Evolutionary conservation across 1,284 basidiomycete species (phyloP).

Genomic region (Trichosporon inkin): DNA sequence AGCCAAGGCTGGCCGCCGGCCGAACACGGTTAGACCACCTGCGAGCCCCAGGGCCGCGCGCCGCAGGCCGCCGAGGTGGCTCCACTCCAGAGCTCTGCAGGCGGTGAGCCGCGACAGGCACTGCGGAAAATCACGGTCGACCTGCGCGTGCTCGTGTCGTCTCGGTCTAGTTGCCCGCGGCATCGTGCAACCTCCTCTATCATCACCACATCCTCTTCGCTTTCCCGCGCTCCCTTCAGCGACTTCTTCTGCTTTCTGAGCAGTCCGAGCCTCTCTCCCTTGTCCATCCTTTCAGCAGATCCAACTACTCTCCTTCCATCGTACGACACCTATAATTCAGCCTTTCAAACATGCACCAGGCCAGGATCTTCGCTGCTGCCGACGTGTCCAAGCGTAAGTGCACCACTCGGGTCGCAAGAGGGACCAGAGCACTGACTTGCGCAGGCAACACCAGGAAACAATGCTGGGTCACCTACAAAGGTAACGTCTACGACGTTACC

Average conservation of each 20-base stretch:
- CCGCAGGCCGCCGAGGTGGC: neutral
- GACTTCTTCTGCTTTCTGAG: neutral
- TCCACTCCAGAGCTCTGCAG: neutral
- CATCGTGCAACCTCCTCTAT: neutral
- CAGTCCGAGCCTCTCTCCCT: neutral
- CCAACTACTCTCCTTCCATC: constrained; percentile 1
- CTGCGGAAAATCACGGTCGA: constrained; percentile 4
- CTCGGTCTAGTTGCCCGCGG: neutral
- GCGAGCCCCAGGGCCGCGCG: neutral
- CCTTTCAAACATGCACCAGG: neutral
- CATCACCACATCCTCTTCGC: neutral
- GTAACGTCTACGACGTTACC: constrained; percentile 54
- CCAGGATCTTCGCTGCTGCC: constrained; percentile 36
- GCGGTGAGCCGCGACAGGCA: too few species aligned
- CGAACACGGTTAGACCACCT: neutral
- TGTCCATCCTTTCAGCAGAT: neutral
- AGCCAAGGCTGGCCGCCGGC: neutral
- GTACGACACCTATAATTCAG: neutral
- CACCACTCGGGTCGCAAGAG: too few species aligned
- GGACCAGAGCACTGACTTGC: neutral
- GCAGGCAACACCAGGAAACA: constrained; percentile 41
- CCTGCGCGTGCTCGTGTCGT: neutral
- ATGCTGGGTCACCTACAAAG: constrained; percentile 49
- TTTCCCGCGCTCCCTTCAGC: neutral
- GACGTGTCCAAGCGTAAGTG: constrained; percentile 46